Evolutionary conservation across 257 asterid species (phyloP).

Genomic region (Leonotis leonurus): DNA sequence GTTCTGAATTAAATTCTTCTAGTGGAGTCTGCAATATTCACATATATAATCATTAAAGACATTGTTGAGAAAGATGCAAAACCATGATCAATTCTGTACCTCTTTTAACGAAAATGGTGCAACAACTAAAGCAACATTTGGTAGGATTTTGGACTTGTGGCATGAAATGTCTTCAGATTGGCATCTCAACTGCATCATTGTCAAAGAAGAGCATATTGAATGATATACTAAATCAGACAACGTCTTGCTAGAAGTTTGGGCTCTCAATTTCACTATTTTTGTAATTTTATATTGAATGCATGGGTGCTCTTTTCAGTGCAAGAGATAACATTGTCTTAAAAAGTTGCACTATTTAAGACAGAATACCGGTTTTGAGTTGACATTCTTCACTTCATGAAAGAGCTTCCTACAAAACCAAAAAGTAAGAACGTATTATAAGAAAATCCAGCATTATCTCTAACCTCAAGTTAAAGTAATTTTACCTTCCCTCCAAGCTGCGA

Average conservation of each 20-base stretch:
- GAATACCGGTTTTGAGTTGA: conserved; percentile 47
- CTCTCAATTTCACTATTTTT: conserved; percentile 26
- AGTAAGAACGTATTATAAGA: conserved; percentile 13
- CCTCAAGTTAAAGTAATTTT: conserved; percentile 12
- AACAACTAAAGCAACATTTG: conserved; percentile 24
- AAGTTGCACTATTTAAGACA: neutral
- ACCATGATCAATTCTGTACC: conserved; percentile 23
- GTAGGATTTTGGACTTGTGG: conserved; percentile 26
- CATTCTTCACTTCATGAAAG: conserved; percentile 29
- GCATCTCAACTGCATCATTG: conserved; percentile 30
- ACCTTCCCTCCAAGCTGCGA: conserved; percentile 60
- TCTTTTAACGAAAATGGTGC: conserved; percentile 38
- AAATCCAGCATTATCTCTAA: neutral
- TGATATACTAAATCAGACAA: neutral
- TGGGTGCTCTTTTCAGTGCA: neutral
- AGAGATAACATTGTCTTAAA: neutral
- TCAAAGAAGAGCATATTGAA: neutral
- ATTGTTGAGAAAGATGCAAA: neutral
- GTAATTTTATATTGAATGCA: neutral
- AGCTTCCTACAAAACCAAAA: conserved; percentile 44
- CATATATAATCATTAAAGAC: neutral
- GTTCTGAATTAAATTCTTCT: conserved; percentile 19
- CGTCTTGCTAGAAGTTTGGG: too few relatives aligned
- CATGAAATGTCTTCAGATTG: conserved; percentile 33
- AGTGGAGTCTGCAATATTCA: conserved; percentile 19